Conservation (phyloP, 345 rosid genomes). For the Heritiera fomes region DNA sequence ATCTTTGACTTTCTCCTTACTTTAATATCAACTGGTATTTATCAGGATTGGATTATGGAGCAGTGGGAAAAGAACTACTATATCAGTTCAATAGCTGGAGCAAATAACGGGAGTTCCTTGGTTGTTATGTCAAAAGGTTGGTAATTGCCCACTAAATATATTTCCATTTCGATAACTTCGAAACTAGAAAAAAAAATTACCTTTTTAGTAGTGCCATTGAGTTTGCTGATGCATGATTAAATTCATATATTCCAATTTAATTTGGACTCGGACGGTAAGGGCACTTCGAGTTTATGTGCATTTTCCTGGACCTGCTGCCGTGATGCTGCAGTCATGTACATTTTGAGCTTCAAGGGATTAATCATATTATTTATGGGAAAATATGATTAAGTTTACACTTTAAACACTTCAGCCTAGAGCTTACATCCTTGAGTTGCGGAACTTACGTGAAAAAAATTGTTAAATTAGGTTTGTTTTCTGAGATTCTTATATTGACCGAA, state of each 20-base stretch:
- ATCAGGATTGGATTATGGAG: constrained; percentile 98
- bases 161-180: neutral
- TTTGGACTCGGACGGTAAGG: neutral
- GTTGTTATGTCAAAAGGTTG: constrained; percentile 97
- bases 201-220: neutral
- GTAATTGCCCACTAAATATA: constrained; percentile 10
- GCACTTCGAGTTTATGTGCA: neutral
- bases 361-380: neutral
- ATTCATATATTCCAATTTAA: neutral
- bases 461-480: neutral
- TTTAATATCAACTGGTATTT: constrained; percentile 23
- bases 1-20: constrained; percentile 21
- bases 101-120: constrained; percentile 84
- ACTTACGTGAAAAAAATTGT: neutral
- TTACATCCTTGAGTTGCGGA: neutral
- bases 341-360: neutral
- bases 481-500: constrained; percentile 2
- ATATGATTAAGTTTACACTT: neutral
- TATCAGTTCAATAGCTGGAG: constrained; percentile 92
- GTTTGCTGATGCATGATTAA: neutral
- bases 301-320: neutral
- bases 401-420: neutral
- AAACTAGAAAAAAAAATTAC: neutral
- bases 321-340: neutral
- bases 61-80: constrained; percentile 96